Evolutionary conservation across 306 rosid genomes (phyloP).

Genomic region (Arachis stenosperma): DNA sequence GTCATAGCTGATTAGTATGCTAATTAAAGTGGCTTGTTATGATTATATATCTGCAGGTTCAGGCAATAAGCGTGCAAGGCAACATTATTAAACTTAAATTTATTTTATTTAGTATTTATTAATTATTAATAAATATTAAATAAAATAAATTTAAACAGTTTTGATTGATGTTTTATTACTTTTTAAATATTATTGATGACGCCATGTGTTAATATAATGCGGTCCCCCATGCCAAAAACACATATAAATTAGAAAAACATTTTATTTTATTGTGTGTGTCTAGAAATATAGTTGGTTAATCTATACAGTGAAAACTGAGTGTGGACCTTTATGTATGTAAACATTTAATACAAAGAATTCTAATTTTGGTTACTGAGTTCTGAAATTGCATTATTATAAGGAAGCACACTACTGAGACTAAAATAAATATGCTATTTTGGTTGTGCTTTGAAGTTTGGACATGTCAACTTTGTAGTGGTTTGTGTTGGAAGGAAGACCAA

Average conservation of each 20-base stretch:
- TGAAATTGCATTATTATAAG: too few species aligned
- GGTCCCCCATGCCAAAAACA: not conserved
- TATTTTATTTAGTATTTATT: too few species aligned
- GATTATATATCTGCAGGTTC: constrained; percentile 27
- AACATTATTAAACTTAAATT: constrained; percentile 20
- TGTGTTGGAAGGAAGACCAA: too few species aligned
- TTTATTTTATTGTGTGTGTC: not conserved
- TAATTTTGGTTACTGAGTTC: too few species aligned
- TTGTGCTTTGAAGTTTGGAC: not conserved
- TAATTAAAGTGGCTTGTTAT: constrained; percentile 12
- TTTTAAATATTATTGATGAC: too few species aligned
- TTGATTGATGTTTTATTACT: too few species aligned
- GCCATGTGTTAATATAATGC: not conserved
- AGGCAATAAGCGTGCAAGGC: not conserved
- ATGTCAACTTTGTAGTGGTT: not conserved
- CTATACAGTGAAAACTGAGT: not conserved
- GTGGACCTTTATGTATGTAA: not conserved
- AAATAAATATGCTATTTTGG: too few species aligned
- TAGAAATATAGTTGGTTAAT: not conserved
- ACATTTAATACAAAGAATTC: not conserved
- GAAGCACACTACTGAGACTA: not conserved
- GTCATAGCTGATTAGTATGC: constrained; percentile 23
- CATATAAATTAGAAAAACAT: not conserved
- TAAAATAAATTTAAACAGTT: too few species aligned
- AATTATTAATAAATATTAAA: too few species aligned